phyloP scores from a whole-genome alignment of 2,329 filamentous ascomycete genomes.

The Botrytis fabae region DNA sequence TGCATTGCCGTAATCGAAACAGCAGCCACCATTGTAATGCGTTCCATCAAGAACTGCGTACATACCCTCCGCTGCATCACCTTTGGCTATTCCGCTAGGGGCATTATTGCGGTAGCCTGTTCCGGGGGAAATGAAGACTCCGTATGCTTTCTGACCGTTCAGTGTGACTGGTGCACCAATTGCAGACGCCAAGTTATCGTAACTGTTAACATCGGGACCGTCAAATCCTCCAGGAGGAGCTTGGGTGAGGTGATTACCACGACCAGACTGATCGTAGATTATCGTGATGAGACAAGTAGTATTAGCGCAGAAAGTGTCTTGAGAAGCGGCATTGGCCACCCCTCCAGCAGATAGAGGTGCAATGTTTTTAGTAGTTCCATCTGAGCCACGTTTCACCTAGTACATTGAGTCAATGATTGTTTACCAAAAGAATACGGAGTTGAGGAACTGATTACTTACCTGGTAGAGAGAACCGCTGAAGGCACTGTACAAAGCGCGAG shows the following conservation, averaged over 20 bases:
- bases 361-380: slow-evolving; percentile 42
- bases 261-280: slow-evolving; percentile 67
- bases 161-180: slow-evolving; percentile 61
- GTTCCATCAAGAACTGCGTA: slow-evolving; percentile 61
- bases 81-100: slow-evolving; percentile 53
- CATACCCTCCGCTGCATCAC: slow-evolving; percentile 58
- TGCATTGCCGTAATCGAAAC: slow-evolving; percentile 59
- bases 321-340: slow-evolving; percentile 60
- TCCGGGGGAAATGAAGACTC: slow-evolving; percentile 61
- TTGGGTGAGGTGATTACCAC: slow-evolving; percentile 61
- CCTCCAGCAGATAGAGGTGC: slow-evolving; percentile 56
- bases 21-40: slow-evolving; percentile 59
- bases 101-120: slow-evolving; percentile 63
- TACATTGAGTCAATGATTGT: neutral
- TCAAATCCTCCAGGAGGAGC: slow-evolving; percentile 57
- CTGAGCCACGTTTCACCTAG: slow-evolving; percentile 53
- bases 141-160: slow-evolving; percentile 62
- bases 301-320: slow-evolving; percentile 60
- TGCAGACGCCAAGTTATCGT: slow-evolving; percentile 60
- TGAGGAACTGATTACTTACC: neutral
- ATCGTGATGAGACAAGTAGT: slow-evolving; percentile 64
- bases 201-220: slow-evolving; percentile 57
- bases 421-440: neutral
- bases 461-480: slow-evolving; percentile 60
- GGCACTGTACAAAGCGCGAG: slow-evolving; percentile 58